phyloP scores from a whole-genome alignment of 1,284 basidiomycete species.

The Microbotryum violaceum region DNA sequence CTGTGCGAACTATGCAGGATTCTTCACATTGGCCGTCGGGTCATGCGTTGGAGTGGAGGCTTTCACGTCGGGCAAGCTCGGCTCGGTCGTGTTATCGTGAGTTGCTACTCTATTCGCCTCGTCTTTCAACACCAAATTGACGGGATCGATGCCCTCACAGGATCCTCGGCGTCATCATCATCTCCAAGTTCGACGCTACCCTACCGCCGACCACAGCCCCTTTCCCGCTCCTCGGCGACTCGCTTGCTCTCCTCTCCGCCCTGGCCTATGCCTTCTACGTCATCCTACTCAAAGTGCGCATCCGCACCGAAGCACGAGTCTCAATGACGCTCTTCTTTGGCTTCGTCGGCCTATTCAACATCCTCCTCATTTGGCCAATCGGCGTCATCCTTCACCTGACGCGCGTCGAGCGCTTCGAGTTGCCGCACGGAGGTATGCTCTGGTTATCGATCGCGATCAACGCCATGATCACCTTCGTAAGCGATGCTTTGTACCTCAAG shows the following conservation, averaged over 20 bases:
- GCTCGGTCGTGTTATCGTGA: conserved; percentile 74
- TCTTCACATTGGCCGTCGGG: conserved; percentile 86
- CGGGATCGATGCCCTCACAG: conserved; percentile 44
- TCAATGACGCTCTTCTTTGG: conserved; percentile 85
- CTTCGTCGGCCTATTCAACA: conserved; percentile 55
- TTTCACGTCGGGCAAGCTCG: conserved; percentile 64
- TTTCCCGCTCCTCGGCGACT: conserved; percentile 61
- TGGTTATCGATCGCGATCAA: conserved; percentile 67
- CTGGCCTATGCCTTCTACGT: conserved; percentile 88
- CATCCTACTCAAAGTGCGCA: conserved; percentile 75
- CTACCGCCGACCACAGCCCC: conserved; percentile 47
- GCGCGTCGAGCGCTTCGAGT: conserved; percentile 65
- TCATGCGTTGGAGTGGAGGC: conserved; percentile 74
- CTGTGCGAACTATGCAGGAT: conserved; percentile 52
- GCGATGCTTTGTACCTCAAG: conserved; percentile 34
- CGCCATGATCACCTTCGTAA: conserved; percentile 41
- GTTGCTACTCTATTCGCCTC: conserved; percentile 23
- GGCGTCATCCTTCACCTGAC: conserved; percentile 70
- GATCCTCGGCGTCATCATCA: conserved; percentile 75
- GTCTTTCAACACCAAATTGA: not conserved
- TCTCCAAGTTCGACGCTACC: conserved; percentile 48
- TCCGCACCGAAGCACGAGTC: conserved; percentile 68
- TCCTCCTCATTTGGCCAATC: conserved; percentile 70
- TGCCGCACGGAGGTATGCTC: conserved; percentile 57
- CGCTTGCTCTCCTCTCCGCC: conserved; percentile 70